Conservation (phyloP, 2,329 filamentous ascomycete genomes). For the Leptographium lundbergii region DNA sequence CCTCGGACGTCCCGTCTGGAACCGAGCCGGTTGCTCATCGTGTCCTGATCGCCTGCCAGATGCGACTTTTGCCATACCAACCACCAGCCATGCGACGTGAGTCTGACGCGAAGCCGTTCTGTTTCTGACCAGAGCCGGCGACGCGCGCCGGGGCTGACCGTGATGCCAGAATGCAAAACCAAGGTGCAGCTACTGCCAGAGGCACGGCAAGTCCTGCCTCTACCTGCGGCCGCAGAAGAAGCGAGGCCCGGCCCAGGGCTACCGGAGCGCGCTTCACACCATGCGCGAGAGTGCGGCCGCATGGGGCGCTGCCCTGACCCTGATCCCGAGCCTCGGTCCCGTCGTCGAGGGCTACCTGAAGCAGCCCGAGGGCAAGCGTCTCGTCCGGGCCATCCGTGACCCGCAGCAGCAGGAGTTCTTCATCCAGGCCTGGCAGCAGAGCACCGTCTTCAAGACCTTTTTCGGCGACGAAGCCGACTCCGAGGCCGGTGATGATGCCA, state of each 20-base stretch:
- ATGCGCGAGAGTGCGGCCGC: constrained; percentile 26
- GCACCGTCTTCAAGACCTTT: constrained; percentile 17
- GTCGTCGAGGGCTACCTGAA: constrained; percentile 23
- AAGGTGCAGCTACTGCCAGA: constrained; percentile 31
- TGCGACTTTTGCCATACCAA: constrained; percentile 35
- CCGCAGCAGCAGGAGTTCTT: constrained; percentile 23
- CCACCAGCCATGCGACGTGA: constrained; percentile 31
- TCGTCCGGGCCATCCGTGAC: constrained; percentile 22
- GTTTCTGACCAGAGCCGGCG: neutral
- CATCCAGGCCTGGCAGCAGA: constrained; percentile 23
- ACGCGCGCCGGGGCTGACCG: neutral
- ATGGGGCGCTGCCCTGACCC: constrained; percentile 23
- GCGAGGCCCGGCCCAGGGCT: constrained; percentile 25
- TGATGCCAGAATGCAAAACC: constrained; percentile 24
- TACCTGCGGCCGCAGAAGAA: constrained; percentile 26
- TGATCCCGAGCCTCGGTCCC: constrained; percentile 23
- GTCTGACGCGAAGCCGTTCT: neutral
- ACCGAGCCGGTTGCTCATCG: neutral
- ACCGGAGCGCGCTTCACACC: constrained; percentile 24
- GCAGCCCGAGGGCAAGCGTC: constrained; percentile 17
- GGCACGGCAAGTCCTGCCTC: constrained; percentile 24
- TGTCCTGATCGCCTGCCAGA: constrained; percentile 14
- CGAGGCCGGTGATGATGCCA: neutral
- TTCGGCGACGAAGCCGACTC: constrained; percentile 12
- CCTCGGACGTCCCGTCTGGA: neutral